Conservation (phyloP, 176 grass and related monocot genomes). For the Oryza australiensis region DNA sequence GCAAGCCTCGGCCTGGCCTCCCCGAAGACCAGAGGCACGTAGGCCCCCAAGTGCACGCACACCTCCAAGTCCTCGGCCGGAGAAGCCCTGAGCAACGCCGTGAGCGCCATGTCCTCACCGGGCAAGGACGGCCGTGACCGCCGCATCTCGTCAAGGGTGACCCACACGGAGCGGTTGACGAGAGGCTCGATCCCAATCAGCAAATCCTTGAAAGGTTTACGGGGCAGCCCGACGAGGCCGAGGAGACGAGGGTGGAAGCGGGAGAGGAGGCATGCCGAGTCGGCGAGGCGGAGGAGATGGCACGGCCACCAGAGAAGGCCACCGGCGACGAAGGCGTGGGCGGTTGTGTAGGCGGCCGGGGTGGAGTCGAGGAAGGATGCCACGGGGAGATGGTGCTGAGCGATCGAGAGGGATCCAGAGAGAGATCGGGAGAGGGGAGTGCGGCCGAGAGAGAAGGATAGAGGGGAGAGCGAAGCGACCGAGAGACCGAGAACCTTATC, state of each 20-base stretch:
- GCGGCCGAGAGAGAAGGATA: too few relatives aligned
- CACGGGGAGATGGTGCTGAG: slow-evolving; percentile 45
- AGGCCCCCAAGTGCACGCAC: slow-evolving; percentile 60
- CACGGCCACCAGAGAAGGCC: slow-evolving; percentile 74
- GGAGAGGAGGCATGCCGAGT: slow-evolving; percentile 54
- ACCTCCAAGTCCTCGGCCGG: slow-evolving; percentile 41
- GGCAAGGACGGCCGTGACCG: background rate
- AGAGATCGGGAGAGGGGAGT: too few relatives aligned
- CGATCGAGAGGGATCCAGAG: too few relatives aligned
- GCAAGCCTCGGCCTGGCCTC: slow-evolving; percentile 53
- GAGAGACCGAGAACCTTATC: too few relatives aligned
- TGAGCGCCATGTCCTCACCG: slow-evolving; percentile 48
- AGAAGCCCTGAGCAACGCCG: slow-evolving; percentile 49
- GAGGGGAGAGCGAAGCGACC: too few relatives aligned
- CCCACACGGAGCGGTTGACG: slow-evolving; percentile 47
- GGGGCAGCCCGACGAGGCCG: slow-evolving; percentile 21
- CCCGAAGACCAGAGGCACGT: slow-evolving; percentile 56
- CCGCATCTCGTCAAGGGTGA: slow-evolving; percentile 48
- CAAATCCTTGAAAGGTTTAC: background rate
- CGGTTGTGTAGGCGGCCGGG: slow-evolving; percentile 76
- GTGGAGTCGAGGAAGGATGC: slow-evolving; percentile 66
- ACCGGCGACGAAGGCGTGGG: slow-evolving; percentile 43
- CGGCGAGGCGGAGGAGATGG: slow-evolving; percentile 67
- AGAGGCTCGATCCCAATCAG: background rate
- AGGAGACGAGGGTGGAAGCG: slow-evolving; percentile 50